Evolutionary conservation across 2,329 filamentous ascomycete species (phyloP), one percentile per base, ranked within the genome.

Genomic region (Cryphonectria naterciae): DNA sequence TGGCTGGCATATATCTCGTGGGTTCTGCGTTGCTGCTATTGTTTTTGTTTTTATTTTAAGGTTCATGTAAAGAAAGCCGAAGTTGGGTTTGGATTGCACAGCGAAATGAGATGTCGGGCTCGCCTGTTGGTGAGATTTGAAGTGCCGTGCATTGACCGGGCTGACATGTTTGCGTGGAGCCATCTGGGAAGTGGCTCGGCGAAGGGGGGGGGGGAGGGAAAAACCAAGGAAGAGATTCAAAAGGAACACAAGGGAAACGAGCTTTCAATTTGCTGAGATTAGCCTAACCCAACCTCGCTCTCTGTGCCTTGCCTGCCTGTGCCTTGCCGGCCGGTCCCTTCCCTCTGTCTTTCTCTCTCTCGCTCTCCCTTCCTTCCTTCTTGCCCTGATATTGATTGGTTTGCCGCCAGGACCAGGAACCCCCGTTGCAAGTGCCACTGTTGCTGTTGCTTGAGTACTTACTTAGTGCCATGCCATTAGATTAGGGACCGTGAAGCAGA

Each of bases 261-360:
- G 67, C 25, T 37, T 43, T 68, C 67, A 68, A 68, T 68, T 68
- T 62, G n/a, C 60, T 63, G 56, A 68, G 49, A 68, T 68, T 68
- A 68, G 39, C n/a, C 41, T 19, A 28, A 49, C 41, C 67, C 22
- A 46, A 46, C 43, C 43, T 46, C 39, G 54, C n/a, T 22, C 46
- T 22, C 28, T 58, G 28, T 32, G n/a, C 52, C 37, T 39, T 39
- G 19, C 46, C 46, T 49, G 46, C 19, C 46, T 49, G 39, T 11
- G 8, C 39, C 10, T 41, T 46, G 41, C 41, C 41, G 17, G 41
- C 6, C 17, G 3, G 19, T 67, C n/a, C 22, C 65, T 39, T 39
- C n/a, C 32, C n/a, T 56, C 64, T 41, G n/a, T 56, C 13, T 28
- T 28, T 60, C 28, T 35, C n/a, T 60, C 28, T 15, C 1, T 37